phyloP scores from a whole-genome alignment of 192 early-diverging fungal species.

The Rhizophagus prolifer region DNA sequence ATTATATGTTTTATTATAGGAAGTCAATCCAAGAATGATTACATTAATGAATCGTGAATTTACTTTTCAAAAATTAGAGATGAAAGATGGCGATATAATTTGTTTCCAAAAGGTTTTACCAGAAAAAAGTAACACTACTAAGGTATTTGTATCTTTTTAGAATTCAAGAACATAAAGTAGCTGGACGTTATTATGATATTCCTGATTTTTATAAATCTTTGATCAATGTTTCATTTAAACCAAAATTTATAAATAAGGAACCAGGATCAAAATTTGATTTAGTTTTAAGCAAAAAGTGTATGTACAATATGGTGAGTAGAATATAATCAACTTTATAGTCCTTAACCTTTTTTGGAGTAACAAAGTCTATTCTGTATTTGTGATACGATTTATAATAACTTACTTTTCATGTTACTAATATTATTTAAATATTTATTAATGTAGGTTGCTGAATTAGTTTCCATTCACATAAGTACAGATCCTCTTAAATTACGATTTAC shows the following conservation, averaged over 20 bases:
- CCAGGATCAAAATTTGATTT: constrained; percentile 43
- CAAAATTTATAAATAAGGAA: constrained; percentile 26
- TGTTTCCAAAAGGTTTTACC: constrained; percentile 68
- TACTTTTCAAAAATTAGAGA: constrained; percentile 74
- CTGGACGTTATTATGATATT: constrained; percentile 49
- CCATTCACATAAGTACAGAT: constrained; percentile 55
- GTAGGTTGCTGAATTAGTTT: constrained; percentile 63
- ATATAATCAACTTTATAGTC: too few relatives aligned
- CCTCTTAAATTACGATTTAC: constrained; percentile 77
- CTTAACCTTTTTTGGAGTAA: too few relatives aligned
- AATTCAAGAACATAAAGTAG: constrained; percentile 37
- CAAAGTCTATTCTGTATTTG: too few relatives aligned
- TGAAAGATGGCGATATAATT: constrained; percentile 94
- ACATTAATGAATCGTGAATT: constrained; percentile 64
- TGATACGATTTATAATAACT: too few relatives aligned
- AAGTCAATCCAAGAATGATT: constrained; percentile 93
- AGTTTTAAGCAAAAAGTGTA: constrained; percentile 57
- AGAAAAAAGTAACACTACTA: not conserved
- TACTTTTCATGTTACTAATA: too few relatives aligned
- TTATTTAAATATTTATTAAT: constrained; percentile 32
- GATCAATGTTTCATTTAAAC: constrained; percentile 43
- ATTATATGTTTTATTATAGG: constrained; percentile 43
- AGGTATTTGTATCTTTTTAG: constrained; percentile 7
- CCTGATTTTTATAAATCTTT: constrained; percentile 81
- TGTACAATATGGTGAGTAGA: too few relatives aligned